A percentile compares a stretch with the other conserved stretches of the same genome.
Evolutionary conservation across 164 flowering plant genomes (phyloP).

Genomic region (Pachysandra terminalis): DNA sequence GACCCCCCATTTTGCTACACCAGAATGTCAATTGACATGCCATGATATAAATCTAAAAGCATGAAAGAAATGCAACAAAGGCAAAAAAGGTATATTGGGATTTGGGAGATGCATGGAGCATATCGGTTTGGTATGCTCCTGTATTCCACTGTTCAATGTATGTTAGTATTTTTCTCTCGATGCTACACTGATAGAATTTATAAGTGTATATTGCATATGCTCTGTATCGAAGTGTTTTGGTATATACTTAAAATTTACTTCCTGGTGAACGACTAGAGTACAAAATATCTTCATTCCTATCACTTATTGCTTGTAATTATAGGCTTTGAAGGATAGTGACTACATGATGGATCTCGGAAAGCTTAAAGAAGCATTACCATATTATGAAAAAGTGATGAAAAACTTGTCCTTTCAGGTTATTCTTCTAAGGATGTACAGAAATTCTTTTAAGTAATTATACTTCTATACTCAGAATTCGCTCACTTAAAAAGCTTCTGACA

Average conservation of each 20-base stretch:
- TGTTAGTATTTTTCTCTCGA: neutral
- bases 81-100: too few relatives aligned
- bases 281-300: neutral
- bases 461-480: neutral
- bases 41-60: too few relatives aligned
- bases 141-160: neutral
- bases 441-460: neutral
- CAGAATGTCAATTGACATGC: too few relatives aligned
- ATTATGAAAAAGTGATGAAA: conserved; percentile 73
- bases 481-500: neutral
- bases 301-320: neutral
- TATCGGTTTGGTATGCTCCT: neutral
- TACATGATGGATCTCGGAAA: conserved; percentile 74
- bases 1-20: too few relatives aligned
- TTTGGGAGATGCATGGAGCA: neutral
- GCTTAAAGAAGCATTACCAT: conserved; percentile 79
- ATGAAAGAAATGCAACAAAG: too few relatives aligned
- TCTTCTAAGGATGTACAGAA: neutral
- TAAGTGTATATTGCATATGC: too few relatives aligned
- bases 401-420: conserved; percentile 66
- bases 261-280: too few relatives aligned
- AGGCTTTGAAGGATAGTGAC: conserved; percentile 80
- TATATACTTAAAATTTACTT: too few relatives aligned
- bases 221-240: too few relatives aligned
- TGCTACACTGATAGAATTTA: too few relatives aligned